Conservation (phyloP, 257 asterid genomes). For the Solanum phureja region DNA sequence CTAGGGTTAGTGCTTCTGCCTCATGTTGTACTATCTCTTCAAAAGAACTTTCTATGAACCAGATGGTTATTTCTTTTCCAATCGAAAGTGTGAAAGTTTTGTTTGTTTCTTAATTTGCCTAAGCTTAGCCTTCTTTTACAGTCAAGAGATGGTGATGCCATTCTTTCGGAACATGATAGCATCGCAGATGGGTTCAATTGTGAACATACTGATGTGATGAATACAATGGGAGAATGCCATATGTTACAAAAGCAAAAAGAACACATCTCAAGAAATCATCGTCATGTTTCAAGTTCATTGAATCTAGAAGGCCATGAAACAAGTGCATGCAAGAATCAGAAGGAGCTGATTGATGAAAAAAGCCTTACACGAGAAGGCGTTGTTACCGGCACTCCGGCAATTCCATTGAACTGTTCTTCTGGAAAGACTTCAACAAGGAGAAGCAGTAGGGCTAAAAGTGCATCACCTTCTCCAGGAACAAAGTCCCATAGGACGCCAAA, state of each 20-base stretch:
- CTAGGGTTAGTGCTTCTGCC: conserved; percentile 19
- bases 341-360: conserved; percentile 21
- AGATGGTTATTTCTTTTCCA: conserved; percentile 18
- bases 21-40: conserved; percentile 2
- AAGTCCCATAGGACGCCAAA: conserved; percentile 35
- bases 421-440: conserved; percentile 27
- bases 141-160: conserved; percentile 22
- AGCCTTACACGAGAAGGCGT: conserved; percentile 22
- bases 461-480: conserved; percentile 25
- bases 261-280: conserved; percentile 4
- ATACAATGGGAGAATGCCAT: conserved; percentile 16
- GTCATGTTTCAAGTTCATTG: conserved; percentile 19
- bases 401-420: conserved; percentile 13
- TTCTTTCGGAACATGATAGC: conserved; percentile 15
- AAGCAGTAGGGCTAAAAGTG: conserved; percentile 27
- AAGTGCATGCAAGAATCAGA: conserved; percentile 11
- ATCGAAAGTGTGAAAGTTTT: not conserved
- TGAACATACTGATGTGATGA: conserved; percentile 12
- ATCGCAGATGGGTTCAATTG: conserved; percentile 9
- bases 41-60: conserved; percentile 8
- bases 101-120: not conserved
- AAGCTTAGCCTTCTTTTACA: conserved; percentile 19
- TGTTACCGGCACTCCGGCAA: conserved; percentile 2
- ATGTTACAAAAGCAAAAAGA: conserved; percentile 13
- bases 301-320: conserved; percentile 17